A percentile compares a stretch with the other conserved stretches of the same genome.
Evolutionary conservation across 148 eudicot species (phyloP).

Genomic region (Spergularia marina): DNA sequence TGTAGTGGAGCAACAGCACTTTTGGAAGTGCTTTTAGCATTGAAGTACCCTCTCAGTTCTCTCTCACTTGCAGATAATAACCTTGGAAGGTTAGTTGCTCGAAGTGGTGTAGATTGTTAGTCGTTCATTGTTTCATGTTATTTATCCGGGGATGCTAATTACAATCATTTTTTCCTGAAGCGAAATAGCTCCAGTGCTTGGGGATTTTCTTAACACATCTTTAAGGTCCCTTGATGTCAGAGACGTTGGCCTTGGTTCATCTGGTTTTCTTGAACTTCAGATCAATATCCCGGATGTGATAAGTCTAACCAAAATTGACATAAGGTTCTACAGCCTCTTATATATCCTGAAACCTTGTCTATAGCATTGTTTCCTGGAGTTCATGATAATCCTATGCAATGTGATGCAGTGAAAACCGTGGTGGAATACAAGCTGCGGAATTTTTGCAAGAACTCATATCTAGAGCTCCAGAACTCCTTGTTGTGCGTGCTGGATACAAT

Average conservation of each 20-base stretch:
- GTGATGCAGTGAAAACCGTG: constrained; percentile 64
- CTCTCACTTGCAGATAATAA: constrained; percentile 79
- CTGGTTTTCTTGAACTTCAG: constrained; percentile 66
- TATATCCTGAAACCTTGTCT: neutral
- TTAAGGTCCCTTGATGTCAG: constrained; percentile 55
- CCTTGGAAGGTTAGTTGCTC: constrained; percentile 65
- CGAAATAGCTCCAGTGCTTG: constrained; percentile 61
- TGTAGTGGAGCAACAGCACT: constrained; percentile 56
- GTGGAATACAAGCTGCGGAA: constrained; percentile 68
- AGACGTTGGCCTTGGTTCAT: constrained; percentile 67
- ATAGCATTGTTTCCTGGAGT: neutral
- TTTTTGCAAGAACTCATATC: constrained; percentile 59
- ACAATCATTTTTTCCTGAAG: constrained; percentile 30
- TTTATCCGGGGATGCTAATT: constrained; percentile 5
- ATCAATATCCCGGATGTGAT: constrained; percentile 38
- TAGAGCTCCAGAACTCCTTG: constrained; percentile 51
- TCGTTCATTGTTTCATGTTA: neutral
- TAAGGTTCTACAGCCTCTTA: constrained; percentile 46
- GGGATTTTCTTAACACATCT: constrained; percentile 59
- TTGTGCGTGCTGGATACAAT: constrained; percentile 61
- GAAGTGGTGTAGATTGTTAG: neutral
- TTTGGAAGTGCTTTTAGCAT: constrained; percentile 54
- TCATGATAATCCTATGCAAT: neutral
- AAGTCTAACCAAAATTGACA: constrained; percentile 62
- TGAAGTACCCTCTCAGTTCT: constrained; percentile 42